Base-by-base conservation (phyloP, 2,329 filamentous ascomycete genomes). In the Didymella sp. region DNA sequence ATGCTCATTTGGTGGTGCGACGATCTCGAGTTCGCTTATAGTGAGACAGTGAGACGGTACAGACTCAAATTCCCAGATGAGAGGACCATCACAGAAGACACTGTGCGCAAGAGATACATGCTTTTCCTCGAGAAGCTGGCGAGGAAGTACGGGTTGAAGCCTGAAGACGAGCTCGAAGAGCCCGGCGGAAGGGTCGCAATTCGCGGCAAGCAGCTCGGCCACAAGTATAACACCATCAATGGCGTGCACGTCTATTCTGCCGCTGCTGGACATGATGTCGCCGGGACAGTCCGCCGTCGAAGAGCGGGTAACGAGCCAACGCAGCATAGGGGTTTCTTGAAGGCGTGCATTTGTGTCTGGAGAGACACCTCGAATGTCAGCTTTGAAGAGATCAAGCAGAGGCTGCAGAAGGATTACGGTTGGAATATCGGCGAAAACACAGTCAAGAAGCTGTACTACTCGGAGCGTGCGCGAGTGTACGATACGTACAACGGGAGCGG, bases 301-400 rank as follows among this genome's bases (percentile, higher is more conserved):
- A 51, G 37, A 11, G 28, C n/a, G 21, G 8, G 28, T 13, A 24
- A 22, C 15, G 28, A 51, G 37, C 54, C 48, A 31, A 33, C 30
- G 6, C 12, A 47, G 2, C 8, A 48, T 11, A 43, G 50, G 40
- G 42, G 35, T 0, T 57, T 66, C 22, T 48, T 62, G 28, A 56
- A 58, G 42, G 59, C 61, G 6, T 62, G 59, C 35, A 60, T 64
- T 4, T 62, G 63, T n/a, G 51, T 60, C 21, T 66, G 61, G 61
- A 55, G 50, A 5, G 63, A 66, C 19, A 50, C 47, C 15, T 33
- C 51, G 8, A 41, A 43, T 9, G 45, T 59, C 22, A 51, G 38
- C n/a, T 64, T 53, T 24, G 55, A 51, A 15, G 30, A 52, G 8
- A 66, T 66, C 30, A 57, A 54, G 27, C 21, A 60, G n/a, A 59